A percentile compares a stretch with the other conserved stretches of the same genome.
Conservation (phyloP, 495 filamentous ascomycete genomes). For the Lepidopterella palustris region DNA sequence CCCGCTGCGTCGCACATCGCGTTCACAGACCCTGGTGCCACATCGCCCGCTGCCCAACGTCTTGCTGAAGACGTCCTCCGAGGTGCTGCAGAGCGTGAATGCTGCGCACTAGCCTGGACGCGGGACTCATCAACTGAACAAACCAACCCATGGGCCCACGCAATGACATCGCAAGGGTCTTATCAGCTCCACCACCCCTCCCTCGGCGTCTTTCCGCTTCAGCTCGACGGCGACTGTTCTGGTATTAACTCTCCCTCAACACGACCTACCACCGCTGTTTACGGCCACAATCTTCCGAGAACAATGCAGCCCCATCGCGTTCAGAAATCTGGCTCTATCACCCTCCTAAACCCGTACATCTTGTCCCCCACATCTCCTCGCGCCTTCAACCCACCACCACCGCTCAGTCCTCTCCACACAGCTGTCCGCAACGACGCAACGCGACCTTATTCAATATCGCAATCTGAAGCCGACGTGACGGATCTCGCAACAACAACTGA, state of each 20-base stretch:
- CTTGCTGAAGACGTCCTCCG: constrained; percentile 53
- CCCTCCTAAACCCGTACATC: constrained; percentile 28
- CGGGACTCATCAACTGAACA: constrained; percentile 15
- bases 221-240: constrained; percentile 45
- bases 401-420: background rate
- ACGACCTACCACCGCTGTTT: constrained; percentile 21
- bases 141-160: constrained; percentile 23
- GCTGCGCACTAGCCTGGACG: constrained; percentile 60
- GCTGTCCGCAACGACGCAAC: background rate
- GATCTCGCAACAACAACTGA: constrained; percentile 37
- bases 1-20: constrained; percentile 41
- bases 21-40: constrained; percentile 38
- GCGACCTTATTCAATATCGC: constrained; percentile 18
- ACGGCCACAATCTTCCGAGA: constrained; percentile 25
- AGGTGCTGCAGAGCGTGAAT: constrained; percentile 62
- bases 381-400: constrained; percentile 18
- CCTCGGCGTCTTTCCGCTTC: constrained; percentile 37
- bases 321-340: constrained; percentile 21
- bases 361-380: constrained; percentile 22
- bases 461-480: constrained; percentile 30
- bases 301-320: background rate
- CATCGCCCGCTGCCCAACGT: constrained; percentile 30
- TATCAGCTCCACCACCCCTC: constrained; percentile 71
- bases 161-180: constrained; percentile 45
- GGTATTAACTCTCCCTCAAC: constrained; percentile 31